These are phyloP conservation scores for Chloroidium sp. DNA, from an alignment of 163 green algal genomes.

Conservation along the genomic window DNA sequence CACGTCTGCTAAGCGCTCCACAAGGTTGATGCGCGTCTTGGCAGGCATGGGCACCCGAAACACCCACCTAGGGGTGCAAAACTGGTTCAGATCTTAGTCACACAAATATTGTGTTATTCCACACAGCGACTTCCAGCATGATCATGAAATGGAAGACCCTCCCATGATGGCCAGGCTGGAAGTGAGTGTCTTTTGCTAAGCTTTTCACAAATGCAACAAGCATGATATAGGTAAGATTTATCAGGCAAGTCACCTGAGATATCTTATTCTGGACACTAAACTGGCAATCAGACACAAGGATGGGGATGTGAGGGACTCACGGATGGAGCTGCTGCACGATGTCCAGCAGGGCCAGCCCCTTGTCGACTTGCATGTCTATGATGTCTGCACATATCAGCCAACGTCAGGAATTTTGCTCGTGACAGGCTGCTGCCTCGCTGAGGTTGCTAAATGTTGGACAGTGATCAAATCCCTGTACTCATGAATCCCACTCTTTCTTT, in stretches of 20 bases:
- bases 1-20: slow-evolving; percentile 75
- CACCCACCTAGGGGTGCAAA: slow-evolving; percentile 44
- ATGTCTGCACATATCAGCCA: slow-evolving; percentile 1
- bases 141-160: not conserved
- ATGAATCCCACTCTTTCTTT: not conserved
- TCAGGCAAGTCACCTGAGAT: not conserved
- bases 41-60: slow-evolving; percentile 71
- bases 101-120: not conserved
- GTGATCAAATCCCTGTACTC: not conserved
- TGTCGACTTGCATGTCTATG: slow-evolving; percentile 54
- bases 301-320: slow-evolving; percentile 24
- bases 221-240: not conserved
- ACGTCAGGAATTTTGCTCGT: not conserved
- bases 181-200: not conserved
- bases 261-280: too few species aligned
- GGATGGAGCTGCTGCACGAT: slow-evolving; percentile 85
- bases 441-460: not conserved
- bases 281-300: too few species aligned
- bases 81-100: too few species aligned
- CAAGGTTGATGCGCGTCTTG: slow-evolving; percentile 47
- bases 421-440: not conserved
- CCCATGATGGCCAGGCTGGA: too few species aligned
- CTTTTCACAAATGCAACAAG: not conserved
- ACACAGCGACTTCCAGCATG: not conserved
- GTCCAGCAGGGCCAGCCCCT: slow-evolving; percentile 86